Base-by-base conservation (phyloP, 208 protist species). In the Trypanosoma boissoni region DNA sequence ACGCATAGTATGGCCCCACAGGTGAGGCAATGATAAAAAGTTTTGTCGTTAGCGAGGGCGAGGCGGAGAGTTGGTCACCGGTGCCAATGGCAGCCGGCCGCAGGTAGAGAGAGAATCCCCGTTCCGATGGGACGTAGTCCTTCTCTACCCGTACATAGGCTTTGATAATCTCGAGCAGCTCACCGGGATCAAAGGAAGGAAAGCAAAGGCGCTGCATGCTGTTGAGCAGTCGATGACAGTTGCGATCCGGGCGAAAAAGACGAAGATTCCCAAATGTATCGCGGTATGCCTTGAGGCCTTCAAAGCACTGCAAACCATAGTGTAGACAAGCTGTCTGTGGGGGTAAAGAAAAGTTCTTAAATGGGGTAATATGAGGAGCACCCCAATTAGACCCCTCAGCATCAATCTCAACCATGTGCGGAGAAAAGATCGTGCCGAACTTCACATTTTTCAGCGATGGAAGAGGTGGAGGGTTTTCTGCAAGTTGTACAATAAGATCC, bases 281-380 rank as follows among this genome's bases (percentile, higher is more conserved):
- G 29, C 86, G 87, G 80, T 99, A 99, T 26, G 97, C 98, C 79
- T 99, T 99, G 80, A 99, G 88, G 29, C 98, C 98, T 72, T 99
- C 98, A 65, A 99, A 99, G 83, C 95, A 98, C 71, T 78, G 59
- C 16, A 80, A 43, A 0, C 62, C 97, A 72, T 99, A 99, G 67
- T 99, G 98, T 12, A 99, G 72, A 18, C 80, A 82, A 8, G 75
- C 68, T 10, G 86, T 60, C 31, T 96, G 87, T 14, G 97, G 97
- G 18, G 93, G 64, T 23, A 99, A 31, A 9, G 67, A 78, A 28
- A 99, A 73, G 67, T 85, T 76, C n/a, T 65, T 64, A 48, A 78
- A 79, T 14, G 93, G 83, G 29, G 74, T 57, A 46, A 89, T 84
- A 12, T 32, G 20, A 20, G 97, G 97, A 12, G 51, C 65, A 2